These are phyloP conservation scores for Cercospora sp. DNA, from an alignment of 2,329 filamentous ascomycete genomes.

Conservation along the genomic window DNA sequence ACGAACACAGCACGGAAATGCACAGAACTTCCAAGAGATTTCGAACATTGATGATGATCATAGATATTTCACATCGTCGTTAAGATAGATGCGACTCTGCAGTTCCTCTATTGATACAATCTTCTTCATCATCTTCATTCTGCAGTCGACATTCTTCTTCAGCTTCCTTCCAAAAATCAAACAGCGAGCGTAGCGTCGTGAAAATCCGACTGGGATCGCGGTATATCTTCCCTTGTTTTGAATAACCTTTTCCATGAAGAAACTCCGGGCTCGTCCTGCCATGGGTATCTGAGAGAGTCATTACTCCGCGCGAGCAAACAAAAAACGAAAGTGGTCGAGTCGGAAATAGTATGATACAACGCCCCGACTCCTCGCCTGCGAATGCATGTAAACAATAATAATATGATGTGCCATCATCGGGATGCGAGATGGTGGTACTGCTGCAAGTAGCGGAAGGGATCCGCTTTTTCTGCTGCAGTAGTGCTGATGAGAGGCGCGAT, in stretches of 20 bases:
- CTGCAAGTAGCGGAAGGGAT: background rate
- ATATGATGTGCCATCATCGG: background rate
- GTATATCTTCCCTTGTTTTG: background rate
- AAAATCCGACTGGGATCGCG: background rate
- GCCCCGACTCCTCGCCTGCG: background rate
- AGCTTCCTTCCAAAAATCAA: background rate
- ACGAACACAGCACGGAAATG: background rate
- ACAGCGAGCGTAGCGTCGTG: conserved; percentile 3
- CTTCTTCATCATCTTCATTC: background rate
- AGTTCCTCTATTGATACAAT: background rate
- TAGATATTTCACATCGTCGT: conserved; percentile 1
- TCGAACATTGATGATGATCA: no score
- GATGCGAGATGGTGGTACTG: background rate
- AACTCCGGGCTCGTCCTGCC: background rate
- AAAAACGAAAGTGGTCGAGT: background rate
- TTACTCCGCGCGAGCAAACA: background rate
- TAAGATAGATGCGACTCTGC: background rate
- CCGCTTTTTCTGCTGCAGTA: background rate
- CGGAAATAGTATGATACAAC: background rate
- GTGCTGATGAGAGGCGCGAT: background rate
- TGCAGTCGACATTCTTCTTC: background rate
- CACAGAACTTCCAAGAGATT: no score
- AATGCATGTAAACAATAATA: background rate
- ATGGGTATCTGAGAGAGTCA: background rate
- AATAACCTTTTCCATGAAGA: background rate